phyloP scores from a whole-genome alignment of 202 grass and related monocot species.

The Digitaria exilis region DNA sequence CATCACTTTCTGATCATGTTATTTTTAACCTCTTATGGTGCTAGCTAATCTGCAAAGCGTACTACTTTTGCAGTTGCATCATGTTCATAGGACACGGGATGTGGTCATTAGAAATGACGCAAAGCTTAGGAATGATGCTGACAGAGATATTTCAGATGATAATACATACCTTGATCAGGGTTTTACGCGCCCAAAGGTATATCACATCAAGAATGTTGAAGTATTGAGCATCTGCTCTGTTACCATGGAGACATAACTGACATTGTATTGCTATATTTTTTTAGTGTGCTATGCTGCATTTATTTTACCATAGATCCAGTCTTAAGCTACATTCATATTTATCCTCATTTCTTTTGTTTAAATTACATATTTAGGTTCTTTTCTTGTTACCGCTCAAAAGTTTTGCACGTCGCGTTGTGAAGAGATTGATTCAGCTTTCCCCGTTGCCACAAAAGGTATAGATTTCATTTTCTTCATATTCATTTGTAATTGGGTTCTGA shows the following conservation, averaged over 20 bases:
- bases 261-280: neutral
- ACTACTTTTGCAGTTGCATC: conserved; percentile 74
- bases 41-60: conserved; percentile 46
- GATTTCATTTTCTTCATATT: neutral
- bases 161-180: conserved; percentile 83
- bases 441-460: conserved; percentile 75
- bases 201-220: conserved; percentile 14
- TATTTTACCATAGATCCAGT: neutral
- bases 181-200: conserved; percentile 97
- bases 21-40: conserved; percentile 29
- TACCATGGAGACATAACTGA: neutral
- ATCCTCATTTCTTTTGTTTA: conserved; percentile 36
- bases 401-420: conserved; percentile 77
- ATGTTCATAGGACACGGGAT: conserved; percentile 84
- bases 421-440: conserved; percentile 89
- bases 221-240: neutral
- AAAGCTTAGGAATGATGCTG: conserved; percentile 65
- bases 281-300: neutral
- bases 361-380: conserved; percentile 65
- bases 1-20: conserved; percentile 28
- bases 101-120: conserved; percentile 83
- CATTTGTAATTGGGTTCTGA: conserved; percentile 2
- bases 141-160: conserved; percentile 57
- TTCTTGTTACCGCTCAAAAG: conserved; percentile 89
- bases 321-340: neutral